Percentiles rank a stretch among this genome's conserved stretches.
Conservation (phyloP, 1,139 yeast species). For the Suhomyces anneliseae region DNA sequence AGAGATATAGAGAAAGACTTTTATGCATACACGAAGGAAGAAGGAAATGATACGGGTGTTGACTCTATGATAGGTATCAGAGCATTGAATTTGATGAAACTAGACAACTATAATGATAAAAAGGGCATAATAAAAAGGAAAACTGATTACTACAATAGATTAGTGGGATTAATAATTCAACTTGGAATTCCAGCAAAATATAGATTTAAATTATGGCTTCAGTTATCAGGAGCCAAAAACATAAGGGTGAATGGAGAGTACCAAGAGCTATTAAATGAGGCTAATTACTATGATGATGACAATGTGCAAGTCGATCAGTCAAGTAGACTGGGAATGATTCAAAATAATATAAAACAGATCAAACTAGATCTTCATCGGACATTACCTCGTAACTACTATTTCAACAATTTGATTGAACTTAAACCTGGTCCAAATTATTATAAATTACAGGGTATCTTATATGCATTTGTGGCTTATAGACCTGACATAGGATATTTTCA, state of each 20-base stretch:
- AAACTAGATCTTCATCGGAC: constrained; percentile 57
- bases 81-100: constrained; percentile 31
- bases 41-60: constrained; percentile 11
- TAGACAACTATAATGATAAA: constrained; percentile 14
- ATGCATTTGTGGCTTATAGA: constrained; percentile 53
- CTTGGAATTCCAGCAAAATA: constrained; percentile 51
- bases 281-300: constrained; percentile 6
- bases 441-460: constrained; percentile 48
- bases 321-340: constrained; percentile 6
- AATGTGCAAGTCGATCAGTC: not conserved
- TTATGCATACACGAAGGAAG: constrained; percentile 18
- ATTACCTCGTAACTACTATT: constrained; percentile 55
- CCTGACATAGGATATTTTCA: constrained; percentile 59
- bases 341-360: constrained; percentile 46
- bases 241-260: constrained; percentile 53
- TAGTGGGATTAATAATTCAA: constrained; percentile 37
- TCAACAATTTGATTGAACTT: constrained; percentile 36
- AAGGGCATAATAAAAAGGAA: constrained; percentile 6
- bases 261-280: constrained; percentile 27
- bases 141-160: constrained; percentile 18
- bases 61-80: constrained; percentile 42
- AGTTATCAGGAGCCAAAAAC: constrained; percentile 52
- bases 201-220: constrained; percentile 53
- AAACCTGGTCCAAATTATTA: constrained; percentile 57
- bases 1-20: constrained; percentile 27